Conservation (phyloP, 140 eudicot genomes). For the Ambrosia hybrid region DNA sequence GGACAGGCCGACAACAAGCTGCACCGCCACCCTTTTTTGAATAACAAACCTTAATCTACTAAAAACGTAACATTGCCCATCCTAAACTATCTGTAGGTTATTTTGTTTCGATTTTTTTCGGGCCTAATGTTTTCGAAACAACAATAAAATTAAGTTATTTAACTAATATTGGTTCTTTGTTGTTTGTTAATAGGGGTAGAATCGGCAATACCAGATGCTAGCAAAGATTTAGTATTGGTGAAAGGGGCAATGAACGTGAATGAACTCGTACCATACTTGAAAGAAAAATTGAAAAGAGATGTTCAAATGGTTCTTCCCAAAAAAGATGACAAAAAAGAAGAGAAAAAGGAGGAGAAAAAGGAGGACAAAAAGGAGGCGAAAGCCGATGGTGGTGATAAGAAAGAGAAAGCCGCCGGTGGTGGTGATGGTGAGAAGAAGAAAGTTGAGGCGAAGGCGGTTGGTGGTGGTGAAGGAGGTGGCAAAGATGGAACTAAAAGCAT, state of each 20-base stretch:
- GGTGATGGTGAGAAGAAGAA: slow-evolving; percentile 27
- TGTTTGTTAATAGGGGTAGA: slow-evolving; percentile 46
- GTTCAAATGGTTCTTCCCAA: slow-evolving; percentile 40
- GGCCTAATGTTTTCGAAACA: neutral
- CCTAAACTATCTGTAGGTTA: too few species aligned
- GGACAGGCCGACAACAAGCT: too few species aligned
- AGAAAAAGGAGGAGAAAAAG: slow-evolving; percentile 25
- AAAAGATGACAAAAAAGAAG: slow-evolving; percentile 35
- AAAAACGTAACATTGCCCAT: too few species aligned
- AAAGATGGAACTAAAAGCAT: slow-evolving; percentile 36
- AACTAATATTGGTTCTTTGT: slow-evolving; percentile 1
- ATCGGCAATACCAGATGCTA: slow-evolving; percentile 33
- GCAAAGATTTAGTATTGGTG: slow-evolving; percentile 46
- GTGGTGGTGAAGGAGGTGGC: slow-evolving; percentile 13
- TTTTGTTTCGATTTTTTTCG: too few species aligned
- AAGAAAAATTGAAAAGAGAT: slow-evolving; percentile 37
- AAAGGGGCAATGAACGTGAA: slow-evolving; percentile 57
- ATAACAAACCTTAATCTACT: too few species aligned
- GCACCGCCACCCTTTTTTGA: too few species aligned
- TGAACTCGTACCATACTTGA: slow-evolving; percentile 38
- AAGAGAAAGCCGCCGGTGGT: slow-evolving; percentile 25
- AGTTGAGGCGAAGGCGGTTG: slow-evolving; percentile 29
- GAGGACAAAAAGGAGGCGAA: too few species aligned
- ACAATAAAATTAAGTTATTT: neutral
- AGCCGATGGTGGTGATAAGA: slow-evolving; percentile 41